phyloP scores from a whole-genome alignment of 2,329 filamentous ascomycete species.

The Pseudocercospora macadamiae region DNA sequence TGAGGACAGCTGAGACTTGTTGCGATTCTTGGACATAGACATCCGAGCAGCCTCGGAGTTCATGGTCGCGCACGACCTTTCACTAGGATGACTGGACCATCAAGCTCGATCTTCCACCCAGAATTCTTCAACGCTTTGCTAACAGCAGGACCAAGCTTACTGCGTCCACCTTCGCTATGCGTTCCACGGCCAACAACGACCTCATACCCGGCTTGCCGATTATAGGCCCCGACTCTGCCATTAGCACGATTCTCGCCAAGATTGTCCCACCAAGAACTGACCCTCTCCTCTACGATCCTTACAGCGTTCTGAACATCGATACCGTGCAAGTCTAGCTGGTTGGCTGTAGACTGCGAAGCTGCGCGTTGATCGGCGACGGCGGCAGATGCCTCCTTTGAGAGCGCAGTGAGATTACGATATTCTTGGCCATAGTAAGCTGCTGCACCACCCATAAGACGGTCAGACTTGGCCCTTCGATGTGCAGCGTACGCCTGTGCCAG shows the following conservation, averaged over 20 bases:
- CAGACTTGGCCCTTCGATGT: slow-evolving; percentile 66
- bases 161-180: slow-evolving; percentile 77
- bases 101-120: slow-evolving; percentile 79
- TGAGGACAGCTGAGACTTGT: too few relatives aligned
- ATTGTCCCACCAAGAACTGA: slow-evolving; percentile 74
- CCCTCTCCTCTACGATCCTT: slow-evolving; percentile 70
- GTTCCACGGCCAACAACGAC: slow-evolving; percentile 81
- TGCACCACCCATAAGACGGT: slow-evolving; percentile 73
- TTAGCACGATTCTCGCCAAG: slow-evolving; percentile 67
- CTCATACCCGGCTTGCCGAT: slow-evolving; percentile 59
- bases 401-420: slow-evolving; percentile 65
- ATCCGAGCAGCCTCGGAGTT: neutral
- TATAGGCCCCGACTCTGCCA: slow-evolving; percentile 49
- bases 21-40: too few relatives aligned
- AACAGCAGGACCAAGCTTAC: slow-evolving; percentile 78
- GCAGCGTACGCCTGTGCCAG: slow-evolving; percentile 62
- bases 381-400: slow-evolving; percentile 62
- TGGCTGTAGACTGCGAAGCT: slow-evolving; percentile 61
- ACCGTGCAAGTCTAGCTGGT: slow-evolving; percentile 77
- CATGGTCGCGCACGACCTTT: slow-evolving; percentile 52
- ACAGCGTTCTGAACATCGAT: slow-evolving; percentile 80
- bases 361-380: slow-evolving; percentile 72
- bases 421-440: slow-evolving; percentile 75
- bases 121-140: slow-evolving; percentile 72
- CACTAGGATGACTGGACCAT: slow-evolving; percentile 71